phyloP scores from a whole-genome alignment of 2,329 filamentous ascomycete species.

The Cladophialophora exuberans region DNA sequence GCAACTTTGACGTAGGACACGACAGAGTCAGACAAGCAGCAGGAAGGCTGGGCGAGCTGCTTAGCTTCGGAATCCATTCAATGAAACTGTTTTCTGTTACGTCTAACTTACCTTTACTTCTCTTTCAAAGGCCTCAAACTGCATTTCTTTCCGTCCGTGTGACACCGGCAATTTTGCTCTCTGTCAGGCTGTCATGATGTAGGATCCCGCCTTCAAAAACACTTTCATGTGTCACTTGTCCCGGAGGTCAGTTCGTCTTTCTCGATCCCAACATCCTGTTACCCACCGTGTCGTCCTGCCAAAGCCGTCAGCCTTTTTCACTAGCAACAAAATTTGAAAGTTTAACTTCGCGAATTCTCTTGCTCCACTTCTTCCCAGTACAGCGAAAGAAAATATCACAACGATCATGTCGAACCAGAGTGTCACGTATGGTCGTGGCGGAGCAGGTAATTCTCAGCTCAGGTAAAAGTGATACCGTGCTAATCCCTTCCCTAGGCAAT shows the following conservation, averaged over 20 bases:
- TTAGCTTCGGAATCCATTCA: slow-evolving; percentile 7
- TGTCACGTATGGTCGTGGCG: slow-evolving; percentile 31
- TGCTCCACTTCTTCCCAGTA: too few species aligned
- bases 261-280: too few species aligned
- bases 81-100: slow-evolving; percentile 31
- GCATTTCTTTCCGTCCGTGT: slow-evolving; percentile 29
- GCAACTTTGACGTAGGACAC: too few species aligned
- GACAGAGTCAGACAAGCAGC: background rate
- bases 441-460: slow-evolving; percentile 28
- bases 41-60: slow-evolving; percentile 4
- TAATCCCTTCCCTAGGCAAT: slow-evolving; percentile 55
- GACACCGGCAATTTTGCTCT: slow-evolving; percentile 20
- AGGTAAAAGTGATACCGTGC: background rate
- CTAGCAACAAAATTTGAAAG: too few species aligned
- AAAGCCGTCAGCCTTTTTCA: too few species aligned
- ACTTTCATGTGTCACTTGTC: background rate
- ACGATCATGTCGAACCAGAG: slow-evolving; percentile 8
- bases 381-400: background rate
- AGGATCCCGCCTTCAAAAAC: background rate
- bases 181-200: slow-evolving; percentile 12
- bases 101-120: slow-evolving; percentile 15
- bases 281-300: too few species aligned
- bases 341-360: too few species aligned
- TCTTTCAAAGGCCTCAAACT: background rate
- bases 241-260: background rate